Evolutionary conservation across 352 stramenopile genomes (phyloP), one percentile per base, ranked within the genome.

Genomic region (Phytopythium vexans): DNA sequence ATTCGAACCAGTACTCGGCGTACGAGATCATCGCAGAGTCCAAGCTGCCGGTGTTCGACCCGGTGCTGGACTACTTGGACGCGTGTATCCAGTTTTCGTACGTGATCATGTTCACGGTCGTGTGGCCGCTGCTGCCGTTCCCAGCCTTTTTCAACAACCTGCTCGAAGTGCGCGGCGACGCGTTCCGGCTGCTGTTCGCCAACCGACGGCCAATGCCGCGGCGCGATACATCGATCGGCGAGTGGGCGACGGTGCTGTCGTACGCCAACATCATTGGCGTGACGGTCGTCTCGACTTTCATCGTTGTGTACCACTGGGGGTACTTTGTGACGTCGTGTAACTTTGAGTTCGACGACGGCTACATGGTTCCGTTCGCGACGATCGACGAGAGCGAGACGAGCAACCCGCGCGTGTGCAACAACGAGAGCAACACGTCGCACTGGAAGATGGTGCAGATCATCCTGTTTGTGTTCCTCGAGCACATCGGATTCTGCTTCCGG

Each of bases 41-140:
- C 8, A 92, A 94, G 50, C 60, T 96, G 15, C 77, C 84, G 9
- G 66, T 89, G 0, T 96, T 93, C 39, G 83, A 94, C 42, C 79
- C 86, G 27, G 83, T 89, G 60, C 64, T 92, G 36, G 86, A 96
- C 63, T 96, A 96, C 55, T 58, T 96, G 55, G 84, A 94, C 58
- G 80, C 86, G 7, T 88, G 81, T 56, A 94, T 96, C 51, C 86
- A 96, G 66, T 92, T 96, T 50, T 94, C 84, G 6, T 96, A 94
- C 56, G 81, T 96, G 49, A 73, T 93, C 60, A 96, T 96, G 86
- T 96, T 96, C 52, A 94, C 84, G 4, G 84, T 92, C 8, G 86
- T 94, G 53, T 96, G 86, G 86, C 84, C 84, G n/a, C 58, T 96
- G 40, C 54, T 96, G 49, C 86, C 86, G 35, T 78, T 94, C 39